Evolutionary conservation across 306 rosid species (phyloP), one percentile per base, ranked within the genome.

Genomic region (Citrullus amarus): DNA sequence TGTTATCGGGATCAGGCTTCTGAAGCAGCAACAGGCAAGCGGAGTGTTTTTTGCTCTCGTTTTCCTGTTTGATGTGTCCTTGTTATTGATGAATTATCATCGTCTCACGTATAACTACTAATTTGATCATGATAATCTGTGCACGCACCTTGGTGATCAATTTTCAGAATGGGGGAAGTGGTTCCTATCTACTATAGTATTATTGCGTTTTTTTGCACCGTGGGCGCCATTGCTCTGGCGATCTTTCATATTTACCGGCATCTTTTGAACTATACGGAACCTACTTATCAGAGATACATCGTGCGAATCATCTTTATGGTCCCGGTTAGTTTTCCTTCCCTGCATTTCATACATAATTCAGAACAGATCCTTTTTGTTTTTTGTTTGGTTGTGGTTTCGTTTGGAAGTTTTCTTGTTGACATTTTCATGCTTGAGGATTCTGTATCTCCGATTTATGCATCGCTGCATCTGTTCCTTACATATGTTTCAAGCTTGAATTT

Each of bases 281-380:
- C 99, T 53, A 92, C 93, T 79, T 95, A 95, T 79, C 99, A 95
- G 86, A 90, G 99, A 60, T 91, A 84, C 78, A 95, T 95, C 43
- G 99, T 92, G 54, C 92, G 99, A 48, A 95, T 95, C 79, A 83
- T 95, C 70, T 95, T 92, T 78, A 95, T 95, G 99, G 99, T 95
- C 39, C 99, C 97, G 76, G 99, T 94, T 67, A 87, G 93, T 85
- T 6, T 15, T 79, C 69, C 4, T 56, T 60, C 2, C 56, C n/a
- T 38, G 3, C 28, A 57, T 36, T 54, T 55, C 5, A 15, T 14
- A 48, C 8, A 48, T 48, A 73, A 22, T 16, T 73, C 25, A 50
- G 28, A 51, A 50, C 36, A 8, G 6, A 73, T 73, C 38, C 11
- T 14, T 14, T 50, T 9, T 43, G 4, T 9, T 71, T 71, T 48